Evolutionary conservation across 129 eudicot genomes (phyloP), one percentile per base, ranked within the genome.

Genomic region (Dittrichia graveolens): DNA sequence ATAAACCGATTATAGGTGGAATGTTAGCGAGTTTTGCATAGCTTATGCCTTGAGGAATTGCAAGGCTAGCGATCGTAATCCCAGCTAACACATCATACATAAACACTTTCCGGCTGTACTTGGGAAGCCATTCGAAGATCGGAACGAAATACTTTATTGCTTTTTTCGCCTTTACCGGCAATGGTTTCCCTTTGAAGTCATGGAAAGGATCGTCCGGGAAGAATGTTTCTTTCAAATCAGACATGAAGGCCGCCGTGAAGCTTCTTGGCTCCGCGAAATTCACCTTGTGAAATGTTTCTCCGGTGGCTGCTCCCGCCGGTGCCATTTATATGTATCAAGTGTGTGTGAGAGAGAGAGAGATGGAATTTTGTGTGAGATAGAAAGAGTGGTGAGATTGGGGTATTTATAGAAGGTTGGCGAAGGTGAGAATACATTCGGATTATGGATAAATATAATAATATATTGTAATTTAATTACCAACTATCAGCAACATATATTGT

Each of bases 41-140:
- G 71, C 98, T 93, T 64, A 93, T 90, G 38, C 98, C 98, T 73
- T 93, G 98, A 9, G 98, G 98, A 54, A 93, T 93, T 38, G 98
- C 98, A 40, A 93, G 96, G 73, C 97, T 94, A 34, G 98, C 93
- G 38, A 94, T 78, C 38, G 98, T 94, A 69, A 90, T 79, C 4
- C 98, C 98, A 38, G 98, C 95, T 45, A 94, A 85, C 68, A 94
- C 83, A 63, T 94, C 98, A 60, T 77, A 86, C 79, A 81, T 81
- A 62, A 94, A 94, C 39, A 86, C 5, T 12, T 14, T 48, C 0
- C 85, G 55, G 35, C 15, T 85, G 57, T 94, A 94, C n/a, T 70
- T 81, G 0, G 97, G 96, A n/a, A 88, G 49, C 98, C 98, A 94
- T 11, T 84, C 93, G 43, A 86, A 82, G 2, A 86, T 73, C 4